Evolutionary conservation across 331 rosid species (phyloP), one percentile per base, ranked within the genome.

Genomic region (Quercus tomentella): DNA sequence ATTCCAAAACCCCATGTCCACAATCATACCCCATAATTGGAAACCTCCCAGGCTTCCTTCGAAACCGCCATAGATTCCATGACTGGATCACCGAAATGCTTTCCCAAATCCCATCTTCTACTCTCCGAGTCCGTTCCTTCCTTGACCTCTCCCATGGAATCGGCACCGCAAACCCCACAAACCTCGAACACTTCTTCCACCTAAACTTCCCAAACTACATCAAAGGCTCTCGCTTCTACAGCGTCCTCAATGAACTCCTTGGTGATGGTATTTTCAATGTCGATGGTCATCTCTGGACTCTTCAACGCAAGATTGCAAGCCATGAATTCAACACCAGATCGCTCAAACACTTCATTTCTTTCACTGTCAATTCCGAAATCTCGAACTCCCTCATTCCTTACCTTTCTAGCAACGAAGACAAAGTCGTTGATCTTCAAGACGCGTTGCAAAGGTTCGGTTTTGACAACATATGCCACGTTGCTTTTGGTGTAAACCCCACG

Each of bases 291-390:
- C 55, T 33, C 22, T 86, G 89, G 87, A 79, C 56, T 15, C 14
- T 73, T 56, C 84, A 86, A 28, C 79, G 82, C 54, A 74, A 86
- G 74, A 56, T 82, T 7, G 79, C 87, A 0, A 82, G 89, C 56
- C 82, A 86, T 12, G 82, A 82, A 43, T 82, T 86, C 78, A 86
- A 76, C 58, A 86, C 84, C 82, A 86, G 20, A 45, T 76, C 89
- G 0, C 84, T 86, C 45, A 77, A 57, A 43, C 22, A 71, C 68
- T 86, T 83, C 74, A 55, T 83, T 41, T 57, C 78, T 6, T 49
- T 57, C 54, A 79, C 76, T 8, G 85, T 84, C 58, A 20, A 70
- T 4, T 61, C 78, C 1, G 72, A 80, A 41, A 58, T 84, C 70
- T 72, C 76, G 2, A 25, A 23, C 6, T 73, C 79, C 26, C 82